Conservation (phyloP, 768 basidiomycete genomes). For the Suillus tomentosus region DNA sequence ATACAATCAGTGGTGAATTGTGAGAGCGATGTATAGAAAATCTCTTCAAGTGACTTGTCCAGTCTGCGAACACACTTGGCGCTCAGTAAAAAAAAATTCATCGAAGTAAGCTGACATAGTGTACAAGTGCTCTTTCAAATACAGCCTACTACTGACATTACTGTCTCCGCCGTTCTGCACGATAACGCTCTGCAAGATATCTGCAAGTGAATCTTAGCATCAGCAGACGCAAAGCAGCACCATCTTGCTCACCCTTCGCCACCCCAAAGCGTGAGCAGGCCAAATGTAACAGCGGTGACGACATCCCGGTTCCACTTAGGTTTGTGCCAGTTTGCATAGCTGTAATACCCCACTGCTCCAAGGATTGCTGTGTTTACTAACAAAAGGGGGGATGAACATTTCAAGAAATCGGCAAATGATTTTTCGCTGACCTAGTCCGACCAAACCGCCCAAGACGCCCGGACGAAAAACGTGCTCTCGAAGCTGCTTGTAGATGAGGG, state of each 20-base stretch:
- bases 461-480: constrained; percentile 63
- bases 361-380: constrained; percentile 68
- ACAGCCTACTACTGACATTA: not conserved
- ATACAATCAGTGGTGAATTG: constrained; percentile 39
- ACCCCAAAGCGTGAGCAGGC: constrained; percentile 60
- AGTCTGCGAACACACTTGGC: not conserved
- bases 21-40: not conserved
- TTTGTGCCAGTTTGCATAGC: constrained; percentile 65
- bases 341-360: constrained; percentile 61
- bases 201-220: constrained; percentile 23
- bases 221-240: not conserved
- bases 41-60: not conserved
- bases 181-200: constrained; percentile 44
- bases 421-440: constrained; percentile 55
- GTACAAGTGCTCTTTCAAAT: not conserved
- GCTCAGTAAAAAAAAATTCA: not conserved
- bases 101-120: not conserved
- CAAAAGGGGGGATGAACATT: not conserved
- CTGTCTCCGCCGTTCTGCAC: constrained; percentile 19
- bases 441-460: constrained; percentile 62
- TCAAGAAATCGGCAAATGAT: not conserved
- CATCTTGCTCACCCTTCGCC: constrained; percentile 60
- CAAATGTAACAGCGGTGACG: constrained; percentile 58
- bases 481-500: constrained; percentile 52
- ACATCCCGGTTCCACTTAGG: constrained; percentile 64